phyloP scores from a whole-genome alignment of 495 filamentous ascomycete species.

The Penicillium salamii region DNA sequence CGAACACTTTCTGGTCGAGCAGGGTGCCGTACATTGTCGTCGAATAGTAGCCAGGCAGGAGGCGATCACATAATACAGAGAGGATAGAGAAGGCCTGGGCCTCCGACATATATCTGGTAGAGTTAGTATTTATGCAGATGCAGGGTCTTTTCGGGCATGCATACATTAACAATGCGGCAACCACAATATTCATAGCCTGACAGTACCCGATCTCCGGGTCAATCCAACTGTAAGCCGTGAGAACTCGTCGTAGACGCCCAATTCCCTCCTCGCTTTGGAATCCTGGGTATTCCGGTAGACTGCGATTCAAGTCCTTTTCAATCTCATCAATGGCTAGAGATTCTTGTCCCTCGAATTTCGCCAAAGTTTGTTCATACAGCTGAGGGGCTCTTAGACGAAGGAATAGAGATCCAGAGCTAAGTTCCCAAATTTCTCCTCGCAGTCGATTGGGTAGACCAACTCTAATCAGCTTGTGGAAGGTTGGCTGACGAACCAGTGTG shows the following conservation, averaged over 20 bases:
- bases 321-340: constrained; percentile 98
- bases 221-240: constrained; percentile 96
- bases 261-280: constrained; percentile 98
- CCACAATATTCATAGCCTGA: constrained; percentile 99
- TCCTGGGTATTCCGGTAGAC: constrained; percentile 92
- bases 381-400: constrained; percentile 81
- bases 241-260: constrained; percentile 78
- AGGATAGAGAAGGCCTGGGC: constrained; percentile 93
- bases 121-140: constrained; percentile 17
- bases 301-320: constrained; percentile 95
- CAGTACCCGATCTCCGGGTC: constrained; percentile 96
- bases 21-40: constrained; percentile 98
- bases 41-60: constrained; percentile 95
- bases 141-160: constrained; percentile 11
- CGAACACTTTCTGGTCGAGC: constrained; percentile 94
- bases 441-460: constrained; percentile 93
- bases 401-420: constrained; percentile 87
- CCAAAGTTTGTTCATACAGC: constrained; percentile 76
- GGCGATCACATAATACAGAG: constrained; percentile 85
- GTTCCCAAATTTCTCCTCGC: constrained; percentile 93
- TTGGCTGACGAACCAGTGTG: constrained; percentile 89
- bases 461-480: constrained; percentile 94
- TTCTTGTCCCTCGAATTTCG: constrained; percentile 75
- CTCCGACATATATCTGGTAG: constrained; percentile 86
- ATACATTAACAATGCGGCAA: constrained; percentile 87